A percentile compares a stretch with the other conserved stretches of the same genome.
Evolutionary conservation across 352 stramenopile genomes (phyloP).

Genomic region (Globisporangium spinosum): DNA sequence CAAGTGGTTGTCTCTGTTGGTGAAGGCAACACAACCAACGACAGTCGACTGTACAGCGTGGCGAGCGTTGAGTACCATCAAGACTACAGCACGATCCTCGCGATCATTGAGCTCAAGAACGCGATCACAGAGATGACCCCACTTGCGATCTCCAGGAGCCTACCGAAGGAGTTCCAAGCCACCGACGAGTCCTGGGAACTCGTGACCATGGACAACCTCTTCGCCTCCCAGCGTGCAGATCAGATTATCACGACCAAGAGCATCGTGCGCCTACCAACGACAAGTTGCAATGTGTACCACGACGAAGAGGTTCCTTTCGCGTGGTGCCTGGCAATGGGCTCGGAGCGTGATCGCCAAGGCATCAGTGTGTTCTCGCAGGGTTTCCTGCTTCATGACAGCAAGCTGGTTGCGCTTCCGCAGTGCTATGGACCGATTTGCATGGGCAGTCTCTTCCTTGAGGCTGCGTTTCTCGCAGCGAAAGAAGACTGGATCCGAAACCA

Average conservation of each 20-base stretch:
- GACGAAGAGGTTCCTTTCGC: background rate
- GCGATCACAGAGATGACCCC: slow-evolving; percentile 11
- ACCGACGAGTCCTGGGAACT: slow-evolving; percentile 11
- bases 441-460: slow-evolving; percentile 8
- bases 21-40: background rate
- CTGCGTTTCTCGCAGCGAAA: slow-evolving; percentile 6
- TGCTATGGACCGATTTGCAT: slow-evolving; percentile 12
- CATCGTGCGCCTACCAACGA: slow-evolving; percentile 9
- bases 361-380: slow-evolving; percentile 11
- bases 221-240: slow-evolving; percentile 3
- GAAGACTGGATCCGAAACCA: slow-evolving; percentile 12
- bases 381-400: slow-evolving; percentile 11
- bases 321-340: slow-evolving; percentile 9
- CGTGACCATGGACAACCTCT: slow-evolving; percentile 16
- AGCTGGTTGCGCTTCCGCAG: slow-evolving; percentile 13
- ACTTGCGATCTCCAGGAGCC: slow-evolving; percentile 4
- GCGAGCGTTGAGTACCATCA: slow-evolving; percentile 4
- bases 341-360: slow-evolving; percentile 4
- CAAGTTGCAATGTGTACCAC: slow-evolving; percentile 1
- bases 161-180: slow-evolving; percentile 4
- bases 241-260: slow-evolving; percentile 3
- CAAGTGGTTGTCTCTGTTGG: background rate
- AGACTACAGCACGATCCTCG: slow-evolving; percentile 1
- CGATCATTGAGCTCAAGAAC: background rate
- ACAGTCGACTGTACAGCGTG: background rate